phyloP scores from a whole-genome alignment of 805 yeast genomes.

The Candida khao-thaluensis region DNA sequence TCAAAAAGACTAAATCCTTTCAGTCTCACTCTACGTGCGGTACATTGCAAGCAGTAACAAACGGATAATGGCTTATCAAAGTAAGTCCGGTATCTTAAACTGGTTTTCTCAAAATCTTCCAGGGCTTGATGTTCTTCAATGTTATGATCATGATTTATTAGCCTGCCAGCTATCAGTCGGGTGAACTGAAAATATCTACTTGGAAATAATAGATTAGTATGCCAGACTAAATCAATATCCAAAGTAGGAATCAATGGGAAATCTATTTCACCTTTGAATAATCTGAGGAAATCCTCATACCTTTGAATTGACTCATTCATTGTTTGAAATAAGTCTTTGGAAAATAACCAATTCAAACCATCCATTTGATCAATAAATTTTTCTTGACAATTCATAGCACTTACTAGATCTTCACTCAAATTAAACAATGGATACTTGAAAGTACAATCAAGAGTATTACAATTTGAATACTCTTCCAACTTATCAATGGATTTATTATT shows the following conservation, averaged over 20 bases:
- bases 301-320: slow-evolving; percentile 14
- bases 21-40: slow-evolving; percentile 8
- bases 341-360: slow-evolving; percentile 19
- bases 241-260: slow-evolving; percentile 22
- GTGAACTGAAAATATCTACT: slow-evolving; percentile 7
- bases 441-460: slow-evolving; percentile 8
- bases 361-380: slow-evolving; percentile 22
- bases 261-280: slow-evolving; percentile 8
- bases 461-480: slow-evolving; percentile 3
- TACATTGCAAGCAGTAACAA: slow-evolving; percentile 23
- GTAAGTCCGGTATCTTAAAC: slow-evolving; percentile 15
- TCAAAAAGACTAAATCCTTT: slow-evolving; percentile 7
- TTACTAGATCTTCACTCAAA: slow-evolving; percentile 23
- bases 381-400: slow-evolving; percentile 23
- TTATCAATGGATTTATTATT: slow-evolving; percentile 3
- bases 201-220: slow-evolving; percentile 21
- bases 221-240: slow-evolving; percentile 30
- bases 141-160: slow-evolving; percentile 23
- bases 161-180: slow-evolving; percentile 2
- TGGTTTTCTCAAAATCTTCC: slow-evolving; percentile 16
- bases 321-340: slow-evolving; percentile 10
- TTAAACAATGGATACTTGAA: slow-evolving; percentile 4
- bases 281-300: slow-evolving; percentile 18
- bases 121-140: slow-evolving; percentile 20
- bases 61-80: slow-evolving; percentile 19